phyloP scores from a whole-genome alignment of 169 alveolate genomes.

The Theileria equi region DNA sequence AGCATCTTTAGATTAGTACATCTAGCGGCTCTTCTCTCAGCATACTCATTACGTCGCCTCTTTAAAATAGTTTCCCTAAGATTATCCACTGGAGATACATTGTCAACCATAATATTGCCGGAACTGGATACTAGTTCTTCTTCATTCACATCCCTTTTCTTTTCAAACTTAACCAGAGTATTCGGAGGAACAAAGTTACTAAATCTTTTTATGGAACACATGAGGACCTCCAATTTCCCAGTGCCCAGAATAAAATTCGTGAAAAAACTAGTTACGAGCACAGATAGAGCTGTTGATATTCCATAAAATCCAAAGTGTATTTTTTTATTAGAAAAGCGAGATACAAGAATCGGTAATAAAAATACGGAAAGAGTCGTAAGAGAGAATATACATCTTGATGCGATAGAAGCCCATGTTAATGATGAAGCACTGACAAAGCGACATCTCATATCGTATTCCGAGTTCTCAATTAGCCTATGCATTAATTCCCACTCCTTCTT shows the following conservation, averaged over 20 bases:
- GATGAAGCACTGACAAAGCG: constrained; percentile 25
- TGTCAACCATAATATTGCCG: too few species aligned
- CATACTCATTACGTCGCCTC: too few species aligned
- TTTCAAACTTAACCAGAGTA: background rate
- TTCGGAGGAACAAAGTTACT: constrained; percentile 8
- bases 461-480: background rate
- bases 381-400: constrained; percentile 2
- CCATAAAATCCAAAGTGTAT: constrained; percentile 1
- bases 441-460: constrained; percentile 11
- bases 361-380: constrained; percentile 4
- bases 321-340: background rate
- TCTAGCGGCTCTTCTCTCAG: too few species aligned
- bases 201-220: constrained; percentile 13
- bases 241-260: constrained; percentile 9
- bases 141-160: too few species aligned
- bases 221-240: background rate
- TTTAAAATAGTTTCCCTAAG: too few species aligned
- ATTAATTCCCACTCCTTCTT: constrained; percentile 19
- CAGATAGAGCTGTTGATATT: background rate
- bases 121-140: too few species aligned
- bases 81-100: too few species aligned
- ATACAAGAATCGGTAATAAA: background rate
- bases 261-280: background rate
- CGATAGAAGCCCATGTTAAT: constrained; percentile 36
- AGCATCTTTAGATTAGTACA: background rate